These are phyloP conservation scores for Chlamydomonas asymmetrica DNA, from an alignment of 139 green algal species.

Conservation along the genomic window DNA sequence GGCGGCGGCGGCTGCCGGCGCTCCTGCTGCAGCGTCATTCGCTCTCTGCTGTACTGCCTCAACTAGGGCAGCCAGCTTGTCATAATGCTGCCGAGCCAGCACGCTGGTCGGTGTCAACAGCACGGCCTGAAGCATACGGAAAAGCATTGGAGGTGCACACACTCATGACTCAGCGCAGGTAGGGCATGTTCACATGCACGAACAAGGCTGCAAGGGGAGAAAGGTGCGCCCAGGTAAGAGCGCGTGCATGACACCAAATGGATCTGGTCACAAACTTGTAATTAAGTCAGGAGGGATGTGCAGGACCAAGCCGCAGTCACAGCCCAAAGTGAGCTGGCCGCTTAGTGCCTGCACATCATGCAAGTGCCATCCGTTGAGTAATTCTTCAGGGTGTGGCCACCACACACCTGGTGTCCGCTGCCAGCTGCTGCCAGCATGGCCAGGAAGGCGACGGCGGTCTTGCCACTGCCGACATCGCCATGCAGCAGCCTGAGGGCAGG, in stretches of 20 bases:
- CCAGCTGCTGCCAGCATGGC: conserved; percentile 69
- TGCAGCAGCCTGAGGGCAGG: conserved; percentile 78
- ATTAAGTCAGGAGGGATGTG: too few relatives aligned
- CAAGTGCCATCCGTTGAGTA: not conserved
- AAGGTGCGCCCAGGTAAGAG: too few relatives aligned
- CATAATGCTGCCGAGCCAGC: conserved; percentile 73
- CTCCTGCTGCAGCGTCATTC: conserved; percentile 3
- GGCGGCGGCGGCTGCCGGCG: conserved; percentile 5
- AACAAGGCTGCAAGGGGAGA: too few relatives aligned
- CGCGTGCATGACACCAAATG: too few relatives aligned
- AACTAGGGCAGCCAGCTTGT: conserved; percentile 52
- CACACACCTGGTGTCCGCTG: conserved; percentile 26
- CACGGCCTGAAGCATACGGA: conserved; percentile 71
- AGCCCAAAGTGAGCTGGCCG: too few relatives aligned
- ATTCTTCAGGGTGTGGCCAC: not conserved
- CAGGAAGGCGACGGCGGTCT: conserved; percentile 90
- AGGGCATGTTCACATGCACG: too few relatives aligned
- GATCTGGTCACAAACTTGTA: too few relatives aligned
- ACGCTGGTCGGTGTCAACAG: conserved; percentile 94
- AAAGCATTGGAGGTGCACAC: too few relatives aligned
- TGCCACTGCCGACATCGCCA: conserved; percentile 96
- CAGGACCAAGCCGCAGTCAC: too few relatives aligned
- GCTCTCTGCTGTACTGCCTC: conserved; percentile 44
- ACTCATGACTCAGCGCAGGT: too few relatives aligned
- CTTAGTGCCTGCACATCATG: too few relatives aligned